Evolutionary conservation across 164 flowering plant genomes (phyloP).

Genomic region (Magnolia officinalis): DNA sequence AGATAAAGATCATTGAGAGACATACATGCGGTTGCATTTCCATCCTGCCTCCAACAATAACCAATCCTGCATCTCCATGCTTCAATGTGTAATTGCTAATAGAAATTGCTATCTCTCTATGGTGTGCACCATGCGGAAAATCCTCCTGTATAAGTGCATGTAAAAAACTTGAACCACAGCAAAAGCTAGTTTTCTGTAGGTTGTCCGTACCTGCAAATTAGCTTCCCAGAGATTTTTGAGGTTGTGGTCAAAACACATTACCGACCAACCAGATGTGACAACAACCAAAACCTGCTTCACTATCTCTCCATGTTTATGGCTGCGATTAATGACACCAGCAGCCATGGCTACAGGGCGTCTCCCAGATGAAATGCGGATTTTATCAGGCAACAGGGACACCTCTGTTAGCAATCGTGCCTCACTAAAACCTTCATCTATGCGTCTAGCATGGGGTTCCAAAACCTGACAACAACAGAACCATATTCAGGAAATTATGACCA

Average conservation of each 20-base stretch:
- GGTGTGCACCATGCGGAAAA: slow-evolving; percentile 72
- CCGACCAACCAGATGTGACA: slow-evolving; percentile 94
- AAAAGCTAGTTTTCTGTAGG: neutral
- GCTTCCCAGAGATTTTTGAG: slow-evolving; percentile 88
- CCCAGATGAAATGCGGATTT: slow-evolving; percentile 75
- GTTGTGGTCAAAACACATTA: slow-evolving; percentile 97
- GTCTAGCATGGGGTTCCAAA: slow-evolving; percentile 72
- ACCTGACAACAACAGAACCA: slow-evolving; percentile 35
- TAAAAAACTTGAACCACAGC: neutral
- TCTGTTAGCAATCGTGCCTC: slow-evolving; percentile 82
- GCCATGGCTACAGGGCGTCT: slow-evolving; percentile 98
- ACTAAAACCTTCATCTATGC: slow-evolving; percentile 82
- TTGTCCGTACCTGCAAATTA: slow-evolving; percentile 63
- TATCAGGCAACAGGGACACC: slow-evolving; percentile 76
- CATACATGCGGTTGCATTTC: slow-evolving; percentile 94
- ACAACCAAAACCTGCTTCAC: slow-evolving; percentile 89
- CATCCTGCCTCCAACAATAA: slow-evolving; percentile 97
- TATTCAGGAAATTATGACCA: neutral
- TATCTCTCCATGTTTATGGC: slow-evolving; percentile 51
- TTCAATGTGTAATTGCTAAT: slow-evolving; percentile 70
- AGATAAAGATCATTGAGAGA: slow-evolving; percentile 11
- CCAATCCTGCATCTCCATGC: slow-evolving; percentile 89
- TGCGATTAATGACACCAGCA: slow-evolving; percentile 73
- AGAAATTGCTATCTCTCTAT: slow-evolving; percentile 54
- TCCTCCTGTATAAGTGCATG: slow-evolving; percentile 48